Base-by-base conservation (phyloP, 176 grass and related monocot species). In the Oryza meyeriana region DNA sequence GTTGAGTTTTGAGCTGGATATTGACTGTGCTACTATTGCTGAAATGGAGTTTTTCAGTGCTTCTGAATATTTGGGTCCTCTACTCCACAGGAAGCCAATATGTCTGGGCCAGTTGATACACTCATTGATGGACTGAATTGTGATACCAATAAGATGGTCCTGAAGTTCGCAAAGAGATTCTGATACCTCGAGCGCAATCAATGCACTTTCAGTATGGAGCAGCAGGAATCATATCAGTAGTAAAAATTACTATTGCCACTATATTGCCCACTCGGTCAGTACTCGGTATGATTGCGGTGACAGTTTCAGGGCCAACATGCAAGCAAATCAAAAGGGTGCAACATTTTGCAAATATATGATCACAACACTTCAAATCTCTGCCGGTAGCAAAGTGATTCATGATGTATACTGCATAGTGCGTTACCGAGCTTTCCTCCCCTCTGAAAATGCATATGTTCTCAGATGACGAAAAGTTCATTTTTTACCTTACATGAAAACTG, bases 181-280 rank as follows among this genome's bases (percentile, higher is more conserved):
- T 81, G 79, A 66, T 72, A 22, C 31, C 63, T 85, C 45, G 62
- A 83, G 79, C 79, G 69, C 31, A 86, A 86, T 86, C 79, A 90
- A 90, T 83, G 74, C 84, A 40, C 61, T 73, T 47, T 81, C 83
- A 74, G 74, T 69, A 41, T 66, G 44, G 66, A 34, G 55, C 42
- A 33, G 50, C 18, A 34, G 64, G 33, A 55, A 24, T 5, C 77
- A 65, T 64, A 17, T 61, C 12, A 71, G n/a, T 74, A 71, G 11
- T 74, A 35, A 69, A 18, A 11, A 24, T 20, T 36, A 4, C 4
- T 33, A 33, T 2, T 33, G 32, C 4, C 1, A 33, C 1, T 4
- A 1, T 0, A 7, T 26, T 28, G 7, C 27, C 75, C 5, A 2
- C 22, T 35, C 67, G 68, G 20, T 59, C 55, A 25, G 22, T 59